These are phyloP conservation scores for Erigeron canadensis DNA, from an alignment of 129 eudicot species.

Conservation along the genomic window DNA sequence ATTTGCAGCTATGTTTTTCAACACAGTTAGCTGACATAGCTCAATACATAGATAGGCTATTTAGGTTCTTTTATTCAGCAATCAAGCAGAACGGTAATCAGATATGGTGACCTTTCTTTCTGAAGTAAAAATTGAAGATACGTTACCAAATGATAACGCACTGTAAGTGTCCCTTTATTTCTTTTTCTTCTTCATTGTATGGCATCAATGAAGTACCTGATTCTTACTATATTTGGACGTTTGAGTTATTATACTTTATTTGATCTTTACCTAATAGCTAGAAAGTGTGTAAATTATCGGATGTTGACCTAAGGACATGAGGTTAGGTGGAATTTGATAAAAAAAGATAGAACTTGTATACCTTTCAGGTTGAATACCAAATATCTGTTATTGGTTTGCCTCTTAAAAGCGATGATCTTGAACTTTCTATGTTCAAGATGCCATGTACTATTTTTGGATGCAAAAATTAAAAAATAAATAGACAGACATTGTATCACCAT, in stretches of 20 bases:
- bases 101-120: neutral
- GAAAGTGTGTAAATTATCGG: neutral
- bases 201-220: neutral
- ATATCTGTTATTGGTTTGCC: neutral
- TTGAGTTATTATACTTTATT: neutral
- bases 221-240: neutral
- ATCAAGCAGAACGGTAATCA: constrained; percentile 5
- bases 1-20: neutral
- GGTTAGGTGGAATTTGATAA: constrained; percentile 7
- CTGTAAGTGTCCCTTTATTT: neutral
- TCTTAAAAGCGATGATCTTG: neutral
- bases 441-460: neutral
- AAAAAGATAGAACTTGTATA: neutral
- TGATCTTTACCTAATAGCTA: neutral
- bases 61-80: constrained; percentile 9
- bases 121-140: constrained; percentile 9
- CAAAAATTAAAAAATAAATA: neutral
- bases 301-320: neutral
- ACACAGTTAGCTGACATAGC: neutral
- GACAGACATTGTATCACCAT: neutral
- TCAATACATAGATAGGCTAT: neutral
- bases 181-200: neutral
- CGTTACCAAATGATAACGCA: constrained; percentile 9
- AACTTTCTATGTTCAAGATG: neutral
- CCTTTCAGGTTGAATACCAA: neutral